phyloP scores from a whole-genome alignment of 2,329 filamentous ascomycete species.

The Alternaria burnsii region DNA sequence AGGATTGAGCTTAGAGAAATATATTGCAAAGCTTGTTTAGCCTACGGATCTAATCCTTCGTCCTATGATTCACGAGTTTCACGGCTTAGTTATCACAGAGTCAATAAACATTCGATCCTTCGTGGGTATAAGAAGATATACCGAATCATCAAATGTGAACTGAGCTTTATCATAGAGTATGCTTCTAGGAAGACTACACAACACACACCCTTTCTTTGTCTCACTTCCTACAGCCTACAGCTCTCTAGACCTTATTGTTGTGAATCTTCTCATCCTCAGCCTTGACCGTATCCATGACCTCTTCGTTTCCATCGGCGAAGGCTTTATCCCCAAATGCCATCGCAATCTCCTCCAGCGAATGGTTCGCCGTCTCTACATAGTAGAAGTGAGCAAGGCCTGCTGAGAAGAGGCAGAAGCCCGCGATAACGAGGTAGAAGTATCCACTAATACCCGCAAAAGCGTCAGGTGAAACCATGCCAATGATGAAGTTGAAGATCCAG shows the following conservation, averaged over 20 bases:
- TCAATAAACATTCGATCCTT: neutral
- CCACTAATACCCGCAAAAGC: slow-evolving; percentile 50
- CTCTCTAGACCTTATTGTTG: slow-evolving; percentile 1
- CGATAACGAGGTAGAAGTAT: slow-evolving; percentile 56
- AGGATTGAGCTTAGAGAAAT: slow-evolving; percentile 51
- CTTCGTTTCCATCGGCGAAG: slow-evolving; percentile 40
- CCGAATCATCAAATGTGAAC: neutral
- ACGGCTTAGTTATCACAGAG: neutral
- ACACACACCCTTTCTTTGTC: neutral
- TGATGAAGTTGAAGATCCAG: slow-evolving; percentile 53
- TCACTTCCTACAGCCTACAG: neutral
- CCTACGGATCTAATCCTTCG: neutral
- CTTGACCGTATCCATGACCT: slow-evolving; percentile 25
- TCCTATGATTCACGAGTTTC: neutral
- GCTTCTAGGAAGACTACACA: neutral
- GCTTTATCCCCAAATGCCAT: slow-evolving; percentile 55
- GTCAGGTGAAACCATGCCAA: slow-evolving; percentile 54
- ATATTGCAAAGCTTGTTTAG: slow-evolving; percentile 11
- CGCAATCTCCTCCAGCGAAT: slow-evolving; percentile 53
- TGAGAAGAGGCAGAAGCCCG: slow-evolving; percentile 26
- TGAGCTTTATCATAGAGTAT: neutral
- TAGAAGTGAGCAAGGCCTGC: slow-evolving; percentile 50
- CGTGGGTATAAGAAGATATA: neutral
- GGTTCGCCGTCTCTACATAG: slow-evolving; percentile 53
- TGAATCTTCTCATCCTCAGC: slow-evolving; percentile 10